phyloP scores from a whole-genome alignment of 805 yeast genomes.

The Suhomyces canberraensis region DNA sequence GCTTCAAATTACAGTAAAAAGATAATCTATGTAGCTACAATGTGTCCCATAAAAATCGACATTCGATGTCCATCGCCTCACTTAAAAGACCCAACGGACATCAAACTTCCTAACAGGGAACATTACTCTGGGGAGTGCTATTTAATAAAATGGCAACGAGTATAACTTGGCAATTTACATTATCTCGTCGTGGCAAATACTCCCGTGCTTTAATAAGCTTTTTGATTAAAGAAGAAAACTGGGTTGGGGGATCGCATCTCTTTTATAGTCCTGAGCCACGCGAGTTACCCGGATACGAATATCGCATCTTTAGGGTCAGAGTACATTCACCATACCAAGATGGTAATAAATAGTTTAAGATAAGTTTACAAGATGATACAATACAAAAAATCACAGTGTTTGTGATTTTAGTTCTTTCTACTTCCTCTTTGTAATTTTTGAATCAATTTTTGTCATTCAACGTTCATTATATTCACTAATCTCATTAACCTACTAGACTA shows the following conservation, averaged over 20 bases:
- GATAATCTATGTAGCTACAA: slow-evolving; percentile 5
- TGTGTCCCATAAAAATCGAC: slow-evolving; percentile 53
- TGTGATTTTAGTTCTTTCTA: too few species aligned
- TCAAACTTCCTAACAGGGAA: slow-evolving; percentile 62
- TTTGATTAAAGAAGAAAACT: slow-evolving; percentile 48
- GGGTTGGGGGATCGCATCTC: slow-evolving; percentile 2
- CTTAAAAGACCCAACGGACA: slow-evolving; percentile 47
- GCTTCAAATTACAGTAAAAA: too few species aligned
- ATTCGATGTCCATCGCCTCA: slow-evolving; percentile 57
- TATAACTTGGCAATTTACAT: slow-evolving; percentile 57
- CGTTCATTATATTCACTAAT: too few species aligned
- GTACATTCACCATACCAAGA: too few species aligned
- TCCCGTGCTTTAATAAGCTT: slow-evolving; percentile 50
- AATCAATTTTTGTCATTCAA: too few species aligned
- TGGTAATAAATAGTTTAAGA: too few species aligned
- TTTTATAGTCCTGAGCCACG: slow-evolving; percentile 8
- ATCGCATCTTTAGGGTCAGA: too few species aligned
- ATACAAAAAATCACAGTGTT: too few species aligned
- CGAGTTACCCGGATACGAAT: slow-evolving; percentile 4
- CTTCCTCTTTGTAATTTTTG: too few species aligned
- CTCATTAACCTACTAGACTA: too few species aligned
- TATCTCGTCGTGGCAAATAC: slow-evolving; percentile 67
- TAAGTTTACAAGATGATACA: too few species aligned
- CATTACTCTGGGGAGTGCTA: slow-evolving; percentile 48
- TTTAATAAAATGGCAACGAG: slow-evolving; percentile 57